Percentiles rank a stretch among this genome's conserved stretches.
Conservation (phyloP, 2,329 filamentous ascomycete species). For the Trichoderma afroharzianum region DNA sequence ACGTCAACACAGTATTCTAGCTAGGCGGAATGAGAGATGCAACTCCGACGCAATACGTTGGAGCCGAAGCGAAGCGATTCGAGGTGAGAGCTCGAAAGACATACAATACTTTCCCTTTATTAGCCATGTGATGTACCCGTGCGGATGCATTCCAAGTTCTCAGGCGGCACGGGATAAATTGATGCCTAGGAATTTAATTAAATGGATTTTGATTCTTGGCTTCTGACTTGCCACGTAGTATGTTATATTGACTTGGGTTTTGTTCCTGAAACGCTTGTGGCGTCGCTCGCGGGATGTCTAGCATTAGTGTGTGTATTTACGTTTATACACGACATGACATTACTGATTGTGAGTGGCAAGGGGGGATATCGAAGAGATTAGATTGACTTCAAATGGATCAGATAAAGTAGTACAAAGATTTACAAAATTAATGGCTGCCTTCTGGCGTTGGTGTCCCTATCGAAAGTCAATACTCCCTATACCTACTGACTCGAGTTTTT, state of each 20-base stretch:
- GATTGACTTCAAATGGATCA: neutral
- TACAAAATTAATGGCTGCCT: neutral
- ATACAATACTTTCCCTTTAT: neutral
- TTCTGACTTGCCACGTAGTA: neutral
- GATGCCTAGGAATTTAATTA: neutral
- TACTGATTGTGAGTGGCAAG: neutral
- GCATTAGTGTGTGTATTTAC: neutral
- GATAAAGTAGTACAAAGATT: neutral
- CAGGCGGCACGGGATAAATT: neutral
- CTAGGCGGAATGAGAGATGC: neutral
- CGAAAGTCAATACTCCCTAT: neutral
- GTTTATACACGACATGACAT: neutral
- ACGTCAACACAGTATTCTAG: neutral
- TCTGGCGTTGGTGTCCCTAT: neutral
- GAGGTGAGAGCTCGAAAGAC: neutral
- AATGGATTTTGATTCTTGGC: neutral
- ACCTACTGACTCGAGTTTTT: neutral
- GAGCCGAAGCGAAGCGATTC: conserved; percentile 3
- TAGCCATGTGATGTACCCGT: neutral
- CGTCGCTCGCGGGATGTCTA: neutral
- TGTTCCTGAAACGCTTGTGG: neutral
- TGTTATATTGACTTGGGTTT: neutral
- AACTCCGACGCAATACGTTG: neutral
- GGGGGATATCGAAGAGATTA: neutral
- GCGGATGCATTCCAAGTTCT: neutral